Evolutionary conservation across 371 early-diverging fungal genomes (phyloP), one percentile per base, ranked within the genome.

Genomic region (Rhizopus arrhizus): DNA sequence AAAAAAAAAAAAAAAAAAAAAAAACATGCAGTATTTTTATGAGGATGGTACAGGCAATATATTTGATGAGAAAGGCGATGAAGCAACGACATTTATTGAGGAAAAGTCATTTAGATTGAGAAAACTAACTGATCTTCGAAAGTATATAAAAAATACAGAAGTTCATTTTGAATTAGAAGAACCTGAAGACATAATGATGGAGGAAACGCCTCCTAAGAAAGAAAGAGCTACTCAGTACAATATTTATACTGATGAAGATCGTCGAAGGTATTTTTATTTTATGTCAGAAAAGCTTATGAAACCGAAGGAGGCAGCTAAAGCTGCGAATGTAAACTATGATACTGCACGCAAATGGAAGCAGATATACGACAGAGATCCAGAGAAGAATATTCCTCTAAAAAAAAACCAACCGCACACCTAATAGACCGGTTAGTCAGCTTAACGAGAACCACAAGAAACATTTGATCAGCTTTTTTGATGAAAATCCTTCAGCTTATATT

Each of bases 141-240:
- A 52, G 35, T 52, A 4, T 52, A 52, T 52, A 5, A 52, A 52
- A 52, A 52, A 52, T 34, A 52, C 29, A 52, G 36, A 52, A 10
- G 36, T 6, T 52, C 52, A 52, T 5, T 6, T 52, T 33, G 52
- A 52, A 52, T 33, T 13, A n/a, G 33, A 29, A 34, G 32, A 5
- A 5, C 3, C 35, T 3, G 8, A 6, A 13, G 42, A 54, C 38
- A 16, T 36, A 36, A 36, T 36, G 36, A 75, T 82, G 29, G 64
- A 78, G 43, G 55, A 73, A n/a, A 72, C 70, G 0, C 13, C 73
- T 11, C 28, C 58, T 4, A 53, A 69, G 22, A 81, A 84, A 32
- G 76, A 86, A 55, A 57, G 68, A 34, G 77, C 82, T 28, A 54
- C 71, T 4, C 56, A 57, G 7, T 61, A 64, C 0, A 82, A 73